Conservation (phyloP, 768 basidiomycete species). For the Phanerodontia chrysosporium region DNA sequence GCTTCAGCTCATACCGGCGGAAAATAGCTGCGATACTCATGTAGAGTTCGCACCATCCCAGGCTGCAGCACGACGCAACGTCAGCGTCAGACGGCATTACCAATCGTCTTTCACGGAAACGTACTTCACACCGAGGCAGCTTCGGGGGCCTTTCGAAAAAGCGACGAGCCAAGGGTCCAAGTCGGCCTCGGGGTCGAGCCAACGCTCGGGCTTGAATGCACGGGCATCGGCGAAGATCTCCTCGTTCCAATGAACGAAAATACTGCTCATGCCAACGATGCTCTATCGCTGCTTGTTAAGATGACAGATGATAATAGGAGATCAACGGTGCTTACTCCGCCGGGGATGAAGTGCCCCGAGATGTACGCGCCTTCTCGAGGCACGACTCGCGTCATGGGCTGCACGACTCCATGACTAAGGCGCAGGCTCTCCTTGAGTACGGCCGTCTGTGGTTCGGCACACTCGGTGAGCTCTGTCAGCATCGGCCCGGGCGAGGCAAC, state of each 20-base stretch:
- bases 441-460: slow-evolving; percentile 32
- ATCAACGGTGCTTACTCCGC: slow-evolving; percentile 27
- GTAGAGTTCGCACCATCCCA: slow-evolving; percentile 43
- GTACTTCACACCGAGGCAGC: slow-evolving; percentile 42
- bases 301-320: background rate
- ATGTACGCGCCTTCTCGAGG: slow-evolving; percentile 31
- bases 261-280: slow-evolving; percentile 30
- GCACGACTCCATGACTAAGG: slow-evolving; percentile 35
- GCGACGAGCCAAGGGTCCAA: slow-evolving; percentile 40
- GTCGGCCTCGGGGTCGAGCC: slow-evolving; percentile 29
- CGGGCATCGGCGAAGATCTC: slow-evolving; percentile 38
- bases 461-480: background rate
- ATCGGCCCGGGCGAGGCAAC: slow-evolving; percentile 9
- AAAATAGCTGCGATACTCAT: slow-evolving; percentile 39
- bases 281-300: slow-evolving; percentile 25
- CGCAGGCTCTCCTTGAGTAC: slow-evolving; percentile 45
- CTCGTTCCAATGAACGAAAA: slow-evolving; percentile 35
- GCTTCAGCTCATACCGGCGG: slow-evolving; percentile 32
- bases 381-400: slow-evolving; percentile 37
- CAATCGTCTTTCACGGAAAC: slow-evolving; percentile 7
- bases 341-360: slow-evolving; percentile 32
- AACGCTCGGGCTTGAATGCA: slow-evolving; percentile 38
- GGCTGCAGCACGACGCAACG: slow-evolving; percentile 24
- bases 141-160: slow-evolving; percentile 44
- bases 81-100: background rate